Evolutionary conservation across 371 early-diverging fungal genomes (phyloP).

Genomic region (Chytridiales sp.): DNA sequence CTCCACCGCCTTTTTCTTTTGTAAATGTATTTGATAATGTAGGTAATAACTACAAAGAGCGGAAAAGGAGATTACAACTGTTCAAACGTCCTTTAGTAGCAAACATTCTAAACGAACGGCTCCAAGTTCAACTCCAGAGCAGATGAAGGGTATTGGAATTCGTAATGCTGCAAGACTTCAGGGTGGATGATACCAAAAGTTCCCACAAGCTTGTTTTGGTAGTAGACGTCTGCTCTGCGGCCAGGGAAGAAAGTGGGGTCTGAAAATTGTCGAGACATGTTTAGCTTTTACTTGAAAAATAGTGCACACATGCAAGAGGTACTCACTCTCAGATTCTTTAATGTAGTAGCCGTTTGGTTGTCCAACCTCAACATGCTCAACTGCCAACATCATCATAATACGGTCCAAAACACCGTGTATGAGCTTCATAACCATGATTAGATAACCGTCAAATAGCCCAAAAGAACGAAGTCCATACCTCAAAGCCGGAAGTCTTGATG

Average conservation of each 20-base stretch:
- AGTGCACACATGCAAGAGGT: background rate
- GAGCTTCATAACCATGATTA: conserved; percentile 38
- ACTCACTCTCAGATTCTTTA: conserved; percentile 69
- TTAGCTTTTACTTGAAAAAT: conserved; percentile 11
- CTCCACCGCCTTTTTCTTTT: no score
- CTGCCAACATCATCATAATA: conserved; percentile 77
- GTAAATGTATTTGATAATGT: no score
- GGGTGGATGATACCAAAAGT: conserved; percentile 94
- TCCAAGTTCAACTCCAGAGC: conserved; percentile 94
- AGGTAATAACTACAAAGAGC: no score
- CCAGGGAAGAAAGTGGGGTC: conserved; percentile 91
- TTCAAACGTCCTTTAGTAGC: no score
- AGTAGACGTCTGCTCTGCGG: conserved; percentile 78
- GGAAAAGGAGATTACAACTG: no score
- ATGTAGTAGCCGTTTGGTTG: conserved; percentile 75
- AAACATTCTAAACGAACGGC: conserved; percentile 94
- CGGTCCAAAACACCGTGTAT: conserved; percentile 93
- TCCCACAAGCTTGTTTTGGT: conserved; percentile 67
- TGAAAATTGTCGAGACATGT: conserved; percentile 21
- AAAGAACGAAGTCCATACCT: conserved; percentile 49
- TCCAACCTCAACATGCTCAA: conserved; percentile 50
- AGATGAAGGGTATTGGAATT: conserved; percentile 82
- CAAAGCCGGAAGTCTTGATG: conserved; percentile 83
- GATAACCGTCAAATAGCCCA: background rate
- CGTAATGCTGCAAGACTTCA: conserved; percentile 81